Evolutionary conservation across 1,284 basidiomycete species (phyloP).

Genomic region (Hemileccinum hortonii): DNA sequence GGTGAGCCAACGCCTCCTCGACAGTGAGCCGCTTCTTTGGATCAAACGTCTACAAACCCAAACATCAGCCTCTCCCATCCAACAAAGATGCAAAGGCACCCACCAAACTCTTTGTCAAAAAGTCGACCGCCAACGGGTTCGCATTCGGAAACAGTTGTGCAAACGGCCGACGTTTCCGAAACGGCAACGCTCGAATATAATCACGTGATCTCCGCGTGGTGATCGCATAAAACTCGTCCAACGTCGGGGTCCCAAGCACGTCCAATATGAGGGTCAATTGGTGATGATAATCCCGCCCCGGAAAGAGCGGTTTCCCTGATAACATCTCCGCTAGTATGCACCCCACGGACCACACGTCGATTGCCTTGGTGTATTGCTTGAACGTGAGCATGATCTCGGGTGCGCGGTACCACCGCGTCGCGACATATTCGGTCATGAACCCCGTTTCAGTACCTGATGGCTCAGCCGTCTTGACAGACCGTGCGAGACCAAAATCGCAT

Average conservation of each 20-base stretch:
- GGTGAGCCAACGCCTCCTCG: constrained; percentile 88
- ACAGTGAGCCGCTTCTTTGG: constrained; percentile 92
- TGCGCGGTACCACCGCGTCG: constrained; percentile 91
- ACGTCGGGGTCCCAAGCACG: constrained; percentile 87
- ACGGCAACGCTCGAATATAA: constrained; percentile 86
- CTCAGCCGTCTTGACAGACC: constrained; percentile 82
- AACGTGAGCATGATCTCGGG: constrained; percentile 98
- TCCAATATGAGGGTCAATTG: constrained; percentile 90
- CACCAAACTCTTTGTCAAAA: constrained; percentile 87
- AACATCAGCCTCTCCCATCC: constrained; percentile 8
- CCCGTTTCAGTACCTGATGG: constrained; percentile 81
- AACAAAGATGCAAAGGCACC: constrained; percentile 30
- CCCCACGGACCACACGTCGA: constrained; percentile 95
- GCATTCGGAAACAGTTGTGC: constrained; percentile 84
- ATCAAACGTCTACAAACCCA: constrained; percentile 69
- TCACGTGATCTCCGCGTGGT: constrained; percentile 83
- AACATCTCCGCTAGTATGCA: constrained; percentile 98
- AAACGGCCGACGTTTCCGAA: constrained; percentile 82
- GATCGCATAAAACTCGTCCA: constrained; percentile 91
- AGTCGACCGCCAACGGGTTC: constrained; percentile 83
- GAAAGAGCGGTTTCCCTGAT: constrained; percentile 90
- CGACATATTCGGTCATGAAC: constrained; percentile 96
- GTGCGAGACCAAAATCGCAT: constrained; percentile 90
- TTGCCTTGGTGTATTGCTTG: constrained; percentile 94
- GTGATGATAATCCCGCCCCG: constrained; percentile 95